Base-by-base conservation (phyloP, 1,139 yeast genomes). In the Arxiozyma telluris region DNA sequence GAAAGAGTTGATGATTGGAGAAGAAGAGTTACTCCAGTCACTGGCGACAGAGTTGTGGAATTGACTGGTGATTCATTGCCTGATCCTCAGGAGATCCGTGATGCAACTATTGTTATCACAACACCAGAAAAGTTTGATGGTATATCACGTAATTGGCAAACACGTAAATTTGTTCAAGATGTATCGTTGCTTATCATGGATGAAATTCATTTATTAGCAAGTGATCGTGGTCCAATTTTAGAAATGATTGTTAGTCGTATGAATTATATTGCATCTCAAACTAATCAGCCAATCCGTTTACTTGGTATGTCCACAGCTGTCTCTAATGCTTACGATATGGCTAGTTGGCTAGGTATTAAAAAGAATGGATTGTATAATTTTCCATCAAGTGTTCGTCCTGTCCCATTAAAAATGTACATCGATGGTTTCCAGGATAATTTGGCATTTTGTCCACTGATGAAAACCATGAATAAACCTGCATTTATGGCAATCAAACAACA, bases 91-190 rank as follows among this genome's bases (percentile, higher is more conserved):
- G 96, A 87, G 57, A 88, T 94, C n/a, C 77, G 85, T 53, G 87
- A 83, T 53, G 96, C 98, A 0, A 94, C 93, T 60, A 89, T 94
- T 42, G 87, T 94, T 54, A 86, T 94, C 60, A 93, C 98, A 0
- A 94, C 98, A 0, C 98, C 99, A 0, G 98, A 94, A 73, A 94
- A 94, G 70, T 94, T 93, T 68, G 98, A 94, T 74, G 98, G 98
- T 81, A 90, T 94, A 55, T 87, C 96, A 30, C 93, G 98, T 79
- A 90, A 88, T 66, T 94, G 98, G 98, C 95, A 90, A 67, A 86
- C 96, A 0, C 81, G 98, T 69, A 84, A 82, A 63, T 93, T 91
- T 74, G 97, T 93, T 30, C 96, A 90, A 66, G 83, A 88, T 57
- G 86, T 94, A 1, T 88, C 97, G 0, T 75, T 94, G 57, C 91